Percentiles rank a stretch among this genome's conserved stretches.
Evolutionary conservation across 2,329 filamentous ascomycete species (phyloP).

Genomic region (Pseudogymnoascus sp.): DNA sequence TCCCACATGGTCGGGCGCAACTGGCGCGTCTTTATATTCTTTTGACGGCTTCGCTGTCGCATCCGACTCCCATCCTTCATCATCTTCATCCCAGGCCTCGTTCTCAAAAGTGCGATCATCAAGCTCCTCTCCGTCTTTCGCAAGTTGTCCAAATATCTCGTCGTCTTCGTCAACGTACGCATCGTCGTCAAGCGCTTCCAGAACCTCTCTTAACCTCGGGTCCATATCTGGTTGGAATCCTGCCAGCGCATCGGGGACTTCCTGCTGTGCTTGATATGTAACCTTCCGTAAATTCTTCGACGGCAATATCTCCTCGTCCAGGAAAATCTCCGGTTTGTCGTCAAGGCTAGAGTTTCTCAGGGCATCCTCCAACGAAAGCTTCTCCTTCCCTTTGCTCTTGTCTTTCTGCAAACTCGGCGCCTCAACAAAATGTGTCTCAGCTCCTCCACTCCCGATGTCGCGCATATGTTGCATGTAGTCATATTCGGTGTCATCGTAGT

Average conservation of each 20-base stretch:
- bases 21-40: constrained; percentile 41
- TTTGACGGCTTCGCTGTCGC: constrained; percentile 70
- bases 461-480: constrained; percentile 99
- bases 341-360: constrained; percentile 55
- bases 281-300: constrained; percentile 70
- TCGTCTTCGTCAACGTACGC: constrained; percentile 80
- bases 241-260: constrained; percentile 82
- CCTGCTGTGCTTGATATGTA: constrained; percentile 88
- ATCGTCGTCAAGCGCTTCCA: constrained; percentile 92
- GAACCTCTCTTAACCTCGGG: constrained; percentile 76
- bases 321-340: constrained; percentile 47
- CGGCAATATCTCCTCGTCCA: constrained; percentile 69
- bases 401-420: constrained; percentile 50
- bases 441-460: constrained; percentile 64
- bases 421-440: constrained; percentile 78
- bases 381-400: constrained; percentile 67
- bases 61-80: constrained; percentile 92
- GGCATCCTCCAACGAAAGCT: constrained; percentile 75
- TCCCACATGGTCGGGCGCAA: constrained; percentile 36
- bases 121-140: constrained; percentile 63
- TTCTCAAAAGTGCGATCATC: constrained; percentile 75
- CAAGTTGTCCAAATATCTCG: constrained; percentile 73
- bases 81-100: constrained; percentile 53
- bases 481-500: constrained; percentile 90
- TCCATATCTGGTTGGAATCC: constrained; percentile 99